Percentiles rank a stretch among this genome's conserved stretches.
Evolutionary conservation across 495 filamentous ascomycete genomes (phyloP).

Genomic region (Penicillium lividum): DNA sequence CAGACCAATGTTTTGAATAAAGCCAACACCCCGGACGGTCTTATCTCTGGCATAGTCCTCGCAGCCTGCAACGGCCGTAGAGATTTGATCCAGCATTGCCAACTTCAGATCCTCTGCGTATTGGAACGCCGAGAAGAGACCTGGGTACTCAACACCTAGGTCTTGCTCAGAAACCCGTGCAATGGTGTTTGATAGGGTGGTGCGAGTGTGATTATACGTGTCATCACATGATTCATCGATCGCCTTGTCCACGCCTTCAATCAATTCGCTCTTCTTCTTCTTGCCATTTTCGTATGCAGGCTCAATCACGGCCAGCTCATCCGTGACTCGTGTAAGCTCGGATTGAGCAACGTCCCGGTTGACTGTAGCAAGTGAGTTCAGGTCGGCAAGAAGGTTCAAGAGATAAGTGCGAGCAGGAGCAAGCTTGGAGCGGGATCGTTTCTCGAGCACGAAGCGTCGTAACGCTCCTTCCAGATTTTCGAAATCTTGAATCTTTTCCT

Average conservation of each 20-base stretch:
- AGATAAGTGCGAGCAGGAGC: slow-evolving; percentile 96
- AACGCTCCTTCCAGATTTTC: slow-evolving; percentile 84
- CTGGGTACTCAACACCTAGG: slow-evolving; percentile 82
- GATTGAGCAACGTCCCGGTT: slow-evolving; percentile 84
- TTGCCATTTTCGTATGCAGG: slow-evolving; percentile 82
- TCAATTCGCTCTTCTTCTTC: slow-evolving; percentile 78
- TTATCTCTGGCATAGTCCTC: slow-evolving; percentile 80
- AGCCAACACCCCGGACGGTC: slow-evolving; percentile 79
- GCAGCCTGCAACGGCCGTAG: slow-evolving; percentile 71
- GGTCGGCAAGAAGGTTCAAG: slow-evolving; percentile 85
- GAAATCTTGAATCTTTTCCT: slow-evolving; percentile 85
- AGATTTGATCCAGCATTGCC: slow-evolving; percentile 87
- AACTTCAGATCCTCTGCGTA: slow-evolving; percentile 92
- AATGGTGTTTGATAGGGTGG: slow-evolving; percentile 70
- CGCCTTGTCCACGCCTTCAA: slow-evolving; percentile 74
- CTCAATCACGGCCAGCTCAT: slow-evolving; percentile 78
- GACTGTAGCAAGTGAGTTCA: slow-evolving; percentile 78
- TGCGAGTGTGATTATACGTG: slow-evolving; percentile 79
- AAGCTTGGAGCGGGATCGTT: slow-evolving; percentile 90
- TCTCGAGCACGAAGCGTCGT: slow-evolving; percentile 92
- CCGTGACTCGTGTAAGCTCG: slow-evolving; percentile 80
- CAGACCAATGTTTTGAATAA: slow-evolving; percentile 84
- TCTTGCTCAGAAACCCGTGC: slow-evolving; percentile 70
- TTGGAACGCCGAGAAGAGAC: slow-evolving; percentile 79
- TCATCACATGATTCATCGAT: slow-evolving; percentile 84